These are phyloP conservation scores for Penicillium oxalicum DNA, from an alignment of 2,329 filamentous ascomycete genomes.

Conservation along the genomic window DNA sequence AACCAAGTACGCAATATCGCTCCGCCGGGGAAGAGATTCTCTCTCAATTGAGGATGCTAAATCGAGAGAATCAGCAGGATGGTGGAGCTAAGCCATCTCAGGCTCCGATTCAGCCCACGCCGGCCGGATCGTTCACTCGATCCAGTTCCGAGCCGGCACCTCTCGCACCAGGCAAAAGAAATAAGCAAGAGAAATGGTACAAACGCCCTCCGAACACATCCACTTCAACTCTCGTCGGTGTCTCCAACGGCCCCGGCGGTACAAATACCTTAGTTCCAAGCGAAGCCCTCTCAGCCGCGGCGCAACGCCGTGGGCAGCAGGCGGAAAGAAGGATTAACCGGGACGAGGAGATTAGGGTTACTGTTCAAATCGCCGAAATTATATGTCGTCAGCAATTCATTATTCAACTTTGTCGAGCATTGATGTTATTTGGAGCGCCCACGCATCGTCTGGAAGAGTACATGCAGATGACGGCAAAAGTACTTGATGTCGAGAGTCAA, in stretches of 20 bases:
- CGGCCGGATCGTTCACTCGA: neutral
- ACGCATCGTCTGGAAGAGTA: conserved; percentile 86
- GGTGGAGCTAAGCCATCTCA: conserved; percentile 3
- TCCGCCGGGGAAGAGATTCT: conserved; percentile 28
- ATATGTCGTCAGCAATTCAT: conserved; percentile 77
- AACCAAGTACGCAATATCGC: conserved; percentile 18
- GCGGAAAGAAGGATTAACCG: conserved; percentile 15
- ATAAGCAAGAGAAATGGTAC: conserved; percentile 29
- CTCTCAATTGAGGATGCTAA: conserved; percentile 28
- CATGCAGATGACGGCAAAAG: conserved; percentile 77
- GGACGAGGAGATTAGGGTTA: conserved; percentile 51
- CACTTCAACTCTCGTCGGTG: conserved; percentile 20
- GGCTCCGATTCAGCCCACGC: conserved; percentile 11
- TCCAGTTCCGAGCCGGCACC: conserved; percentile 3
- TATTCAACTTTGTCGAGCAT: conserved; percentile 71
- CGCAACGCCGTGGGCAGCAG: conserved; percentile 21
- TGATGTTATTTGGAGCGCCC: conserved; percentile 89
- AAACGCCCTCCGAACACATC: conserved; percentile 25
- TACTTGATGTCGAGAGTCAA: conserved; percentile 79
- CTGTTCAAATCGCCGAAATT: conserved; percentile 58
- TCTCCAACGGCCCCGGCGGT: conserved; percentile 18
- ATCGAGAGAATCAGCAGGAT: conserved; percentile 12
- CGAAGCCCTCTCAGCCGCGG: conserved; percentile 24
- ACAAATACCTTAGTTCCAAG: conserved; percentile 26
- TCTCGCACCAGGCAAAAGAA: conserved; percentile 12